These are phyloP conservation scores for Choanephora cucurbitarum DNA, from an alignment of 371 early-diverging fungal genomes.

Conservation along the genomic window DNA sequence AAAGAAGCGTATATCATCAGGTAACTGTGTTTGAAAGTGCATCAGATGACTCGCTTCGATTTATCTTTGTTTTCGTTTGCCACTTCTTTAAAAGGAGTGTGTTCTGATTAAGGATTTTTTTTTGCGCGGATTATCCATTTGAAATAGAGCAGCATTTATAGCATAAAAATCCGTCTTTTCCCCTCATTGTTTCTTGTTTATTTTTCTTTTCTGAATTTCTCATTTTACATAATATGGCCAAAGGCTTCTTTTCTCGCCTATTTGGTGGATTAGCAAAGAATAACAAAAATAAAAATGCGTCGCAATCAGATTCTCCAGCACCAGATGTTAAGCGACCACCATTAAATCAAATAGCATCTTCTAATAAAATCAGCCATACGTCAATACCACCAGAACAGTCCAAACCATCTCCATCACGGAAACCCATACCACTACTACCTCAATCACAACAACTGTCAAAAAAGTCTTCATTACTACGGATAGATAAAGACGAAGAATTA, in stretches of 20 bases:
- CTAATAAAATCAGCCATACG: no score
- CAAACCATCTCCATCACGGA: background rate
- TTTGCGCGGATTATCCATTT: no score
- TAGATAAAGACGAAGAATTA: background rate
- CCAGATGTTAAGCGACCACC: background rate
- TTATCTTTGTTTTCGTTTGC: constrained; percentile 2
- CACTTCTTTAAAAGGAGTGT: no score
- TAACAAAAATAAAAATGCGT: constrained; percentile 1
- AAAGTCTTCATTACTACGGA: background rate
- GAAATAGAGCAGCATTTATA: background rate
- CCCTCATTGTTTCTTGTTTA: constrained; percentile 7
- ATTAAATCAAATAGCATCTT: background rate
- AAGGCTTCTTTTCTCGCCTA: constrained; percentile 13
- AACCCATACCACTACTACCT: background rate
- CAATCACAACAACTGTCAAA: background rate
- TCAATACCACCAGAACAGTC: background rate
- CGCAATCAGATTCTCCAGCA: background rate
- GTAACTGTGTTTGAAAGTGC: constrained; percentile 1
- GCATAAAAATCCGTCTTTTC: constrained; percentile 5
- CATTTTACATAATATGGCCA: constrained; percentile 13
- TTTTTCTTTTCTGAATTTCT: background rate
- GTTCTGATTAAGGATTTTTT: no score
- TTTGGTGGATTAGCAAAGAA: constrained; percentile 8
- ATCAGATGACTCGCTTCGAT: constrained; percentile 6
- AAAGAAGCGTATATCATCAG: constrained; percentile 1